Evolutionary conservation across 257 asterid species (phyloP).

Genomic region (Solanum clarkiae): DNA sequence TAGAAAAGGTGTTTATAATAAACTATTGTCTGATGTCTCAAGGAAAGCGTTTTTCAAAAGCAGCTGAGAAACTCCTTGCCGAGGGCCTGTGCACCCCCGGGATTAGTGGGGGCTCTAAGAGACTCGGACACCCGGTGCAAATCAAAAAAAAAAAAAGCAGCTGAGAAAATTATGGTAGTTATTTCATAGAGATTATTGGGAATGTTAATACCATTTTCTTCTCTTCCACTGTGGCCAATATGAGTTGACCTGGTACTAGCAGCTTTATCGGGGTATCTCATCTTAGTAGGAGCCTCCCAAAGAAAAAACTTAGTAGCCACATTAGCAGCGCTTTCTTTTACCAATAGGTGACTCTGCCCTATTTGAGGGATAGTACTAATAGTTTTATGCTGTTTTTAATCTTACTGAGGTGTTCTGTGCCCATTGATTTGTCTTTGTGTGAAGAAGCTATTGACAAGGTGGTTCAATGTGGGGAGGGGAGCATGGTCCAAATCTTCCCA

Average conservation of each 20-base stretch:
- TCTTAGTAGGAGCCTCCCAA: background rate
- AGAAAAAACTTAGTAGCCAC: background rate
- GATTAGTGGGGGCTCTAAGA: too few relatives aligned
- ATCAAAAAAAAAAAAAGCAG: too few relatives aligned
- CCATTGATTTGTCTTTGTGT: background rate
- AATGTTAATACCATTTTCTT: background rate
- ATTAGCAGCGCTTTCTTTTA: background rate
- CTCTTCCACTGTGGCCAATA: background rate
- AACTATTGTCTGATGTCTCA: too few relatives aligned
- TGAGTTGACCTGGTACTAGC: background rate
- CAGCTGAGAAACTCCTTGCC: too few relatives aligned
- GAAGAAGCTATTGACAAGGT: background rate
- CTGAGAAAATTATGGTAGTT: background rate
- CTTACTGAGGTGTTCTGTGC: background rate
- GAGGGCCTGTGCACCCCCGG: too few relatives aligned
- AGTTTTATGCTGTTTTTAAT: background rate
- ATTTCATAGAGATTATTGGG: background rate
- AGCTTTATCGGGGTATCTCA: background rate
- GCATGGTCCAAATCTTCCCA: background rate
- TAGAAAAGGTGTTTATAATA: too few relatives aligned
- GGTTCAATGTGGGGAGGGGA: background rate
- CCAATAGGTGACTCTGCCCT: background rate
- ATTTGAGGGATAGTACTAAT: background rate
- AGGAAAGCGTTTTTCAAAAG: too few relatives aligned
- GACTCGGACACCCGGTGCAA: too few relatives aligned